These are phyloP conservation scores for Kalmusia sp. DNA, from an alignment of 2,329 filamentous ascomycete species.

Conservation along the genomic window DNA sequence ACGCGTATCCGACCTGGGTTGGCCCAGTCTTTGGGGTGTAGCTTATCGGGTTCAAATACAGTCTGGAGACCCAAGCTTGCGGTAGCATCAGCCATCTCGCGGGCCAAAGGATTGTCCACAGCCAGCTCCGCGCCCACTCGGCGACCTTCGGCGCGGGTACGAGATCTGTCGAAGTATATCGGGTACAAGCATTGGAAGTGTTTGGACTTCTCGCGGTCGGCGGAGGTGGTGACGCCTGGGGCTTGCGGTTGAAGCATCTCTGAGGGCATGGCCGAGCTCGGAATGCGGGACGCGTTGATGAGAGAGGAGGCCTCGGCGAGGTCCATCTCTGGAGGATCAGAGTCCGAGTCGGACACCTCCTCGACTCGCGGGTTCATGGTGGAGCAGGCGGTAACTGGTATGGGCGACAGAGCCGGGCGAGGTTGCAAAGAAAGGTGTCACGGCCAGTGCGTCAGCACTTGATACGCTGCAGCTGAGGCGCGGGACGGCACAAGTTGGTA, in stretches of 20 bases:
- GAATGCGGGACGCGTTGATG: constrained; percentile 49
- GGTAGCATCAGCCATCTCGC: constrained; percentile 84
- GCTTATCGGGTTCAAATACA: constrained; percentile 88
- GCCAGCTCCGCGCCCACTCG: constrained; percentile 77
- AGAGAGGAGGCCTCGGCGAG: constrained; percentile 80
- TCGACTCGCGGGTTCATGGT: constrained; percentile 77
- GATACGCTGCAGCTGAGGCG: background rate
- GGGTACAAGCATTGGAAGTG: constrained; percentile 91
- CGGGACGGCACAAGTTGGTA: background rate
- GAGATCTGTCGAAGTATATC: constrained; percentile 86
- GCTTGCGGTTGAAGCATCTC: constrained; percentile 46
- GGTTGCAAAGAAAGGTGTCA: background rate
- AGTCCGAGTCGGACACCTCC: constrained; percentile 85
- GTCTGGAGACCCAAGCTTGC: constrained; percentile 70
- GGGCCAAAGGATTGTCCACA: constrained; percentile 83
- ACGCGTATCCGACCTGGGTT: constrained; percentile 93
- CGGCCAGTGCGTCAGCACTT: background rate
- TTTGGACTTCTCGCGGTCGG: constrained; percentile 66
- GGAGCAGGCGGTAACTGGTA: constrained; percentile 67
- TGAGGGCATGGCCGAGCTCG: constrained; percentile 34
- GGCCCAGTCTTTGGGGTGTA: constrained; percentile 95
- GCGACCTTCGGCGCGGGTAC: constrained; percentile 79
- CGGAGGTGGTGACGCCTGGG: constrained; percentile 49
- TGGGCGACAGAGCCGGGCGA: constrained; percentile 19
- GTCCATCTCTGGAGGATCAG: constrained; percentile 71